Conservation (phyloP, 2,329 filamentous ascomycete species). For the Claviceps humidiphila region DNA sequence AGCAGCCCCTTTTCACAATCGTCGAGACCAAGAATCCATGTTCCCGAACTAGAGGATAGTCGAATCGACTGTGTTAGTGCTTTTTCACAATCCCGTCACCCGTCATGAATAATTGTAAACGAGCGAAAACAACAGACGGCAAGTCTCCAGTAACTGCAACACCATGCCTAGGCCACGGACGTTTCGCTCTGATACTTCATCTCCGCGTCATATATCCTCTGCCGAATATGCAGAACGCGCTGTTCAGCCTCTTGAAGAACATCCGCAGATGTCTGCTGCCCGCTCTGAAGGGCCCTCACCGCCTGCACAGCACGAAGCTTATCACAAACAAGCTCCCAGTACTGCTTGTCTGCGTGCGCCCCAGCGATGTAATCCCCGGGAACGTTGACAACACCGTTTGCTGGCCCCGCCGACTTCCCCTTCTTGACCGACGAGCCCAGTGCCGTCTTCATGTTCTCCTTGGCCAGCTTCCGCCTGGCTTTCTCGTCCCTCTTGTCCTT, state of each 20-base stretch:
- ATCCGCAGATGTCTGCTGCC: constrained; percentile 11
- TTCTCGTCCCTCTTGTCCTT: constrained; percentile 30
- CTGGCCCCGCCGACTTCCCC: constrained; percentile 14
- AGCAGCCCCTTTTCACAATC: constrained; percentile 38
- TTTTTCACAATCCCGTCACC: too few species aligned
- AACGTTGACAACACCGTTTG: constrained; percentile 22
- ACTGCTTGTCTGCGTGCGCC: constrained; percentile 18
- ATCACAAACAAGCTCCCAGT: constrained; percentile 28
- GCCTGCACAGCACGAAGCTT: constrained; percentile 27
- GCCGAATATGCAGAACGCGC: constrained; percentile 17
- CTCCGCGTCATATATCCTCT: constrained; percentile 24
- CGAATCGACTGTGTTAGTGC: too few species aligned
- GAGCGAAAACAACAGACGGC: too few species aligned
- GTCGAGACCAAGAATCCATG: constrained; percentile 28
- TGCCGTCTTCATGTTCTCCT: constrained; percentile 19
- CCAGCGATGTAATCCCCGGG: constrained; percentile 23
- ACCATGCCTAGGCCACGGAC: constrained; percentile 8
- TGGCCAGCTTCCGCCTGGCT: constrained; percentile 22
- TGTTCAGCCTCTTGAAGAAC: constrained; percentile 18
- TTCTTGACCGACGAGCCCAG: constrained; percentile 5
- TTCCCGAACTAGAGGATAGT: constrained; percentile 19
- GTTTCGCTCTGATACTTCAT: constrained; percentile 20
- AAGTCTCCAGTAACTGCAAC: not conserved
- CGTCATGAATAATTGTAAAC: too few species aligned
- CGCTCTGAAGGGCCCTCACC: constrained; percentile 18